Percentiles rank a stretch among this genome's conserved stretches.
phyloP scores from a whole-genome alignment of 164 flowering plant genomes.

The Tetrastigma voinierianum region DNA sequence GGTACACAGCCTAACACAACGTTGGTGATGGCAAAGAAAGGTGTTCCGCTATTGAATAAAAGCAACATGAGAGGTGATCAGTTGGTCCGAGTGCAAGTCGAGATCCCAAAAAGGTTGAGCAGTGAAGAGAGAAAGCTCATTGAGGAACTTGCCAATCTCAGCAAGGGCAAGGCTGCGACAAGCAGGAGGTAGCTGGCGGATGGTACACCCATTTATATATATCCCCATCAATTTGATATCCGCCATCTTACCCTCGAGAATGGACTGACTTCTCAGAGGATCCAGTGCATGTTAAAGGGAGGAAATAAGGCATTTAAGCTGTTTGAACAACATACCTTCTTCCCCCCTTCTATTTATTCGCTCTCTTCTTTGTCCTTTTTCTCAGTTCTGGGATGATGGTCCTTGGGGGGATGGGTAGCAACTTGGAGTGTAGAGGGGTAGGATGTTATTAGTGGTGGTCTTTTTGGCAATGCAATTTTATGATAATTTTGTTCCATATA shows the following conservation, averaged over 20 bases:
- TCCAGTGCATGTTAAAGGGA: too few species aligned
- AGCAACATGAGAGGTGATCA: constrained; percentile 89
- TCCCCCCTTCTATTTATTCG: too few species aligned
- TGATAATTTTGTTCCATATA: constrained; percentile 4
- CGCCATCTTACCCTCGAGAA: too few species aligned
- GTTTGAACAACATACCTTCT: too few species aligned
- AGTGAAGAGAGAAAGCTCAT: constrained; percentile 81
- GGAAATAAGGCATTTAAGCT: too few species aligned
- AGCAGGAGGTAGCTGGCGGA: constrained; percentile 33
- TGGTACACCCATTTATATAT: background rate
- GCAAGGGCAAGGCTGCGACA: constrained; percentile 63
- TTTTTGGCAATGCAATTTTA: background rate
- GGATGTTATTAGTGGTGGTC: background rate
- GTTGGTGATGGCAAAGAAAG: constrained; percentile 88
- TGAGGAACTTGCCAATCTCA: constrained; percentile 74
- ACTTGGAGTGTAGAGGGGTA: background rate
- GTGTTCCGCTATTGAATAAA: constrained; percentile 76
- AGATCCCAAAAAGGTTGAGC: constrained; percentile 81
- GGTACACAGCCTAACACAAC: constrained; percentile 94
- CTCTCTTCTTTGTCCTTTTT: too few species aligned
- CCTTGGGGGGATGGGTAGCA: too few species aligned
- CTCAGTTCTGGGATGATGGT: too few species aligned
- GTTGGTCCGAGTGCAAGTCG: constrained; percentile 87
- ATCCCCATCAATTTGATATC: background rate
- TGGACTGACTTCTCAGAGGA: too few species aligned